Evolutionary conservation across 2,329 filamentous ascomycete species (phyloP).

Genomic region (Penicillium sp.): DNA sequence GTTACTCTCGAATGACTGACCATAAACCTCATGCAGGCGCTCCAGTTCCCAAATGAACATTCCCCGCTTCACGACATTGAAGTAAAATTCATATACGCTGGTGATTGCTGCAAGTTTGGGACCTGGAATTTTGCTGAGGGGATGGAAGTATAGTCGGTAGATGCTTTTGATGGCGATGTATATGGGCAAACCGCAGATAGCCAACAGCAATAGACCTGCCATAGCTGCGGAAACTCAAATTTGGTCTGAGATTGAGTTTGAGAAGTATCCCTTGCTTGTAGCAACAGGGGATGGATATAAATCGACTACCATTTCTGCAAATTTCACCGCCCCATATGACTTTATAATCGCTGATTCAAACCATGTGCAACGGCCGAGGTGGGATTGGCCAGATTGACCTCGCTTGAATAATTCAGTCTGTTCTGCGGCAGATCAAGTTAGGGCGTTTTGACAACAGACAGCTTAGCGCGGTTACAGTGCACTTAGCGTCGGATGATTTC

Average conservation of each 20-base stretch:
- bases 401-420: neutral
- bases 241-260: neutral
- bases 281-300: neutral
- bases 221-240: neutral
- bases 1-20: neutral
- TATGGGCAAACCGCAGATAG: neutral
- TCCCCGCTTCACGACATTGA: conserved; percentile 36
- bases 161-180: conserved; percentile 5
- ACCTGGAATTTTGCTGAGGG: conserved; percentile 36
- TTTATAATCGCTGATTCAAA: neutral
- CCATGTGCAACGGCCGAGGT: neutral
- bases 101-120: conserved; percentile 36
- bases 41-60: conserved; percentile 37
- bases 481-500: neutral
- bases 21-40: conserved; percentile 34
- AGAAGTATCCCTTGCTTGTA: neutral
- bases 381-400: neutral
- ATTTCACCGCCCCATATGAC: neutral
- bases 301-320: neutral
- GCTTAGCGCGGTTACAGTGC: neutral
- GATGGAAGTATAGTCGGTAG: conserved; percentile 38
- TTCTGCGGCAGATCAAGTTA: neutral
- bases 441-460: neutral
- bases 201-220: neutral
- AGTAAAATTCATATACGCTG: conserved; percentile 38